A percentile compares a stretch with the other conserved stretches of the same genome.
These are phyloP conservation scores for Viridothelium virens DNA, from an alignment of 495 filamentous ascomycete genomes.

Conservation along the genomic window DNA sequence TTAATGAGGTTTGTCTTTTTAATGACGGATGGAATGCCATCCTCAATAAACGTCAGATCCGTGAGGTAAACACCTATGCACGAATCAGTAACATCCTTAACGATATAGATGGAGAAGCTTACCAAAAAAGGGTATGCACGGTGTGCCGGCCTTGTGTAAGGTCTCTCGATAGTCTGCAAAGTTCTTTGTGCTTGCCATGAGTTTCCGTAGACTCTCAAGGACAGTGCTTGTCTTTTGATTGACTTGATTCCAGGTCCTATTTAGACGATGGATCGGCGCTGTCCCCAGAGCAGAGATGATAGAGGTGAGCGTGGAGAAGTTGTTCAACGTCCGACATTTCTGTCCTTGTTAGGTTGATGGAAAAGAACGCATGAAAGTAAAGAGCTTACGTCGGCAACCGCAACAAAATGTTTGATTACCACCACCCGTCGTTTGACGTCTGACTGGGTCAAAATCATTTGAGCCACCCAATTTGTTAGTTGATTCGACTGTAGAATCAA, in stretches of 20 bases:
- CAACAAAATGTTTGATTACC: constrained; percentile 97
- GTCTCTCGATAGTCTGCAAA: constrained; percentile 94
- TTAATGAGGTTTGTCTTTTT: constrained; percentile 96
- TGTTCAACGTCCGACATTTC: constrained; percentile 92
- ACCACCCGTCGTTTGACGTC: constrained; percentile 93
- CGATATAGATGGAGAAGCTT: constrained; percentile 32
- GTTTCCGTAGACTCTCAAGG: constrained; percentile 80
- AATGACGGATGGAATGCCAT: constrained; percentile 89
- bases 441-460: constrained; percentile 92
- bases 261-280: constrained; percentile 86
- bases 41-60: constrained; percentile 97
- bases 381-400: constrained; percentile 76
- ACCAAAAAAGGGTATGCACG: constrained; percentile 98
- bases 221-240: constrained; percentile 70
- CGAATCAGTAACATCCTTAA: constrained; percentile 12
- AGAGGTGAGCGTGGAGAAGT: constrained; percentile 96
- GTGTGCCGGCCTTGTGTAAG: constrained; percentile 83
- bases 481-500: constrained; percentile 97
- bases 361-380: constrained; percentile 8
- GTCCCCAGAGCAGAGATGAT: constrained; percentile 94
- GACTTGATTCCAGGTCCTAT: constrained; percentile 90
- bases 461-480: constrained; percentile 98
- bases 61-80: constrained; percentile 84
- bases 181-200: constrained; percentile 98
- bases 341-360: constrained; percentile 34